A percentile compares a stretch with the other conserved stretches of the same genome.
Conservation (phyloP, 345 rosid species). For the Camelina hispida region DNA sequence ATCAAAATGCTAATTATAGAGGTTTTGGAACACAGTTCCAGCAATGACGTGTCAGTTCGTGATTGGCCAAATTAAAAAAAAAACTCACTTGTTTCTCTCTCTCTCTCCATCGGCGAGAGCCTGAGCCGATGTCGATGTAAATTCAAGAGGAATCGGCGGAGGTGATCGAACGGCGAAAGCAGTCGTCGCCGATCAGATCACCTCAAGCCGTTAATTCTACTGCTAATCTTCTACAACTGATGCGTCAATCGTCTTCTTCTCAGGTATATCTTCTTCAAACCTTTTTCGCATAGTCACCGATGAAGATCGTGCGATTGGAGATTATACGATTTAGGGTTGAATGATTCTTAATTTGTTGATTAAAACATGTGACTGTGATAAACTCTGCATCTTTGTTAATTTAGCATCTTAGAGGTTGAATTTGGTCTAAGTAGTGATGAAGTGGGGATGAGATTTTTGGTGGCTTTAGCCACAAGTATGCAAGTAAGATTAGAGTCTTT, state of each 20-base stretch:
- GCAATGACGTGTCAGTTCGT: no score
- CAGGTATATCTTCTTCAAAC: conserved; percentile 48
- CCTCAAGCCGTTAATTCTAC: conserved; percentile 86
- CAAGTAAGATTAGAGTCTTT: neutral
- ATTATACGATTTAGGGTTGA: neutral
- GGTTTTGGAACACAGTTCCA: no score
- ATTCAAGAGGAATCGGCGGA: conserved; percentile 40
- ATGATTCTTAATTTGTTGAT: neutral
- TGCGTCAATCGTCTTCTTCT: conserved; percentile 79
- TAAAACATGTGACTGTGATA: neutral
- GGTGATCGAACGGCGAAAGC: conserved; percentile 76
- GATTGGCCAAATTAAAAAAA: no score
- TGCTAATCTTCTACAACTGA: conserved; percentile 79
- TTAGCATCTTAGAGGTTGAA: neutral
- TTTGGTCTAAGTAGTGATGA: neutral
- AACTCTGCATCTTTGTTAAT: neutral
- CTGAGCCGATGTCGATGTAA: neutral
- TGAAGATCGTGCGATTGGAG: conserved; percentile 19
- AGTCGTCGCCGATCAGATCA: conserved; percentile 70
- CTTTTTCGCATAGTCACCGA: neutral
- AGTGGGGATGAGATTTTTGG: neutral
- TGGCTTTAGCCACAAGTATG: neutral
- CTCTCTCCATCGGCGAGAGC: no score
- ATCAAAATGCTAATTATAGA: no score
- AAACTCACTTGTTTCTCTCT: no score